Base-by-base conservation (phyloP, 2,329 filamentous ascomycete genomes). In the Aureobasidium sp. region DNA sequence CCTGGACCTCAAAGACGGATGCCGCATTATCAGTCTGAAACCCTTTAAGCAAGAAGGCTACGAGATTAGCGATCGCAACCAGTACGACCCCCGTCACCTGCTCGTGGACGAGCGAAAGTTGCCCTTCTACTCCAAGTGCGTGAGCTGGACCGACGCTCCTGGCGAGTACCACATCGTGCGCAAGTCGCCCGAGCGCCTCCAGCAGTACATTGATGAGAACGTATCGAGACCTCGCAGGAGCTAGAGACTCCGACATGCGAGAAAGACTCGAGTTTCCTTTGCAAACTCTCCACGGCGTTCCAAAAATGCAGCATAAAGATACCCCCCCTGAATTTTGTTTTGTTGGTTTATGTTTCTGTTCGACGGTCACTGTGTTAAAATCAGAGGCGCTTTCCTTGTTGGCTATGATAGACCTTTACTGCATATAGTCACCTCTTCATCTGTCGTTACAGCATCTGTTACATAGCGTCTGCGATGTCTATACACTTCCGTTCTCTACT, bases 81-180 rank as follows among this genome's bases (percentile, higher is more conserved):
- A 89, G 70, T 88, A 95, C 67, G 89, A 92, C 56, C 89, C 89
- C 5, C 85, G 86, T 67, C 94, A 91, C 66, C 84, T 95, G 63
- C 82, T 97, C 56, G 84, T 89, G 40, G 90, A 94, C 64, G 82
- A 89, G 71, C 79, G 86, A 44, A 85, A 87, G 69, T 81, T 79
- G 14, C 79, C 85, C 62, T 94, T 90, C 71, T 88, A 81, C 67
- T 84, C 81, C 15, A 78, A 81, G 48, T 82, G 81, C 65, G 94
- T 99, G 66, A 96, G 91, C 76, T 99, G 94, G 94, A 93, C 90
- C 15, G 88, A 89, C 66, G 85, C 87, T 57, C 86, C 87, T 29
- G 93, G 93, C 31, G 84, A 86, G 61, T 99, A 94, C 75, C 97
- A 89, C 72, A 89, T 97, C 71, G 91, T 93, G 62, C 91, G 84